phyloP scores from a whole-genome alignment of 2,329 filamentous ascomycete species.

The Dothideomycetidae sp. region DNA sequence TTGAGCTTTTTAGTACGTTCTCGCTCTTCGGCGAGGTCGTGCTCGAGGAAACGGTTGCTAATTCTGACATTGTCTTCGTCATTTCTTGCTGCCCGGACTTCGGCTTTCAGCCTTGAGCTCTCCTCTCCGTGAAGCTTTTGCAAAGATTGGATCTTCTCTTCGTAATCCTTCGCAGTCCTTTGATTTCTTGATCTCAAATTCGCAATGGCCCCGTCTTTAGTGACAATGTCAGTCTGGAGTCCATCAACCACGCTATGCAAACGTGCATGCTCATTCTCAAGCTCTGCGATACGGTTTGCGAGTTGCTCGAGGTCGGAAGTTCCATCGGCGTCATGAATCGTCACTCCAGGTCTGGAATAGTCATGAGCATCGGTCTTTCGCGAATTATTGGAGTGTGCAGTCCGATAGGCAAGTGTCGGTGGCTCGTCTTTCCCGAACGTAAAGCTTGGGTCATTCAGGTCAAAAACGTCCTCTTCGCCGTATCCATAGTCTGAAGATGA shows the following conservation, averaged over 20 bases:
- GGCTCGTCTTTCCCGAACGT: conserved; percentile 2
- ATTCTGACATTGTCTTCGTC: conserved; percentile 52
- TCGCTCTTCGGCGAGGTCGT: conserved; percentile 50
- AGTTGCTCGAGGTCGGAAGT: conserved; percentile 18
- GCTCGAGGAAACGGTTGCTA: conserved; percentile 57
- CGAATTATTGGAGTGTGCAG: neutral
- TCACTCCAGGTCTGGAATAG: neutral
- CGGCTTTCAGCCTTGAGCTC: conserved; percentile 46
- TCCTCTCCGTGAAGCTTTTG: conserved; percentile 52
- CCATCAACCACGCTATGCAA: conserved; percentile 28
- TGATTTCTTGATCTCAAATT: conserved; percentile 60
- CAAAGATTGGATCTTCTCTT: conserved; percentile 46
- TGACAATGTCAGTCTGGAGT: conserved; percentile 37
- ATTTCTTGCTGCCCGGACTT: conserved; percentile 49
- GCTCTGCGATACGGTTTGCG: conserved; percentile 30
- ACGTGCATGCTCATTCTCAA: conserved; percentile 30
- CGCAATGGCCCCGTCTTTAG: conserved; percentile 56
- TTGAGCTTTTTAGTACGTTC: conserved; percentile 36
- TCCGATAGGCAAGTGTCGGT: neutral
- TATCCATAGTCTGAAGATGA: conserved; percentile 31
- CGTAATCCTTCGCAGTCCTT: conserved; percentile 46
- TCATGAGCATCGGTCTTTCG: neutral
- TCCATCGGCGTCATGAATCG: neutral
- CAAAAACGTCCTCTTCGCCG: conserved; percentile 32
- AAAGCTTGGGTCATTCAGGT: conserved; percentile 29